Conservation (phyloP, 73 alveolate genomes). For the Paramecium sonneborni region DNA sequence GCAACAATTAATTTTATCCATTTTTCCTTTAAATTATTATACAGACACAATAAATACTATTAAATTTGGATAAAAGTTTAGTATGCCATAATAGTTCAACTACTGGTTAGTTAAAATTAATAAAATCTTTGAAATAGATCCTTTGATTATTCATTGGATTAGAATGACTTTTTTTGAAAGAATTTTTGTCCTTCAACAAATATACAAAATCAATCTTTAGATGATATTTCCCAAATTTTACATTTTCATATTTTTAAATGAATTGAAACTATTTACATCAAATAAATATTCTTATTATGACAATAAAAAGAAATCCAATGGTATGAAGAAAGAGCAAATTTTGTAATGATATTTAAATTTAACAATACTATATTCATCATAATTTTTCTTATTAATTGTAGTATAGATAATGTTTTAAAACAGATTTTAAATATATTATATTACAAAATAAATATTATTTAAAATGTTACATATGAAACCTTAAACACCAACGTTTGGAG, state of each 20-base stretch:
- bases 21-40: background rate
- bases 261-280: background rate
- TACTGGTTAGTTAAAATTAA: background rate
- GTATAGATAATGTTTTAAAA: too few relatives aligned
- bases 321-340: too few relatives aligned
- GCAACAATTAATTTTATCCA: background rate
- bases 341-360: too few relatives aligned
- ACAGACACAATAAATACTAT: background rate
- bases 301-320: background rate
- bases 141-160: background rate
- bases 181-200: background rate
- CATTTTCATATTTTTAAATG: background rate
- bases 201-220: background rate
- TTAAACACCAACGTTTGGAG: background rate
- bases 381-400: too few relatives aligned
- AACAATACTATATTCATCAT: too few relatives aligned
- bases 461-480: background rate
- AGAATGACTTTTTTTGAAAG: background rate
- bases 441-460: background rate
- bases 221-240: background rate
- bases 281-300: background rate
- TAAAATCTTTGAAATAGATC: background rate
- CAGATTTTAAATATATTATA: too few relatives aligned
- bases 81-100: background rate
- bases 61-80: background rate